Base-by-base conservation (phyloP, 352 stramenopile species). In the Stramenopiles sp. region DNA sequence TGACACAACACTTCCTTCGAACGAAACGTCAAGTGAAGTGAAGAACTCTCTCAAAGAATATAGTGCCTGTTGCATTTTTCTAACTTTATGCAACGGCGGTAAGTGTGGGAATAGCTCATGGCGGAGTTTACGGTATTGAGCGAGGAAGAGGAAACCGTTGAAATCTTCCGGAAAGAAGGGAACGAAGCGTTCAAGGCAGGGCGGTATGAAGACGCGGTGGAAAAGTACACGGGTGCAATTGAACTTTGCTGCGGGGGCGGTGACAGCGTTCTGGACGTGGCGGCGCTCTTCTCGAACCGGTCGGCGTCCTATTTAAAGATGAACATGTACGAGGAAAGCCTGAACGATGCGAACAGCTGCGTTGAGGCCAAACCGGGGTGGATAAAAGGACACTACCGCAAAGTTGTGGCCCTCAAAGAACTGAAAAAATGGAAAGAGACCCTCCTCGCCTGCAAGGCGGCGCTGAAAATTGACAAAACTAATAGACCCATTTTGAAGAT, bases 381-480 rank as follows among this genome's bases (percentile, higher is more conserved):
- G 85, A 74, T 87, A 35, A 98, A 98, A 83, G 90, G 83, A 1
- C 91, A 94, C 80, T 90, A 91, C 77, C 85, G 94, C 49, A 87
- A 92, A 75, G 93, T 88, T 25, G 83, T 86, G 36, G 92, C 91
- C 0, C 86, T 84, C 33, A 83, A 88, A 76, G 80, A 82, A 1
- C 81, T 92, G 37, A 73, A 83, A 37, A 76, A 86, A 32, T 85
- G 75, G 74, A 6, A 74, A 0, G 81, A 89, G 3, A 92, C 93
- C 12, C 73, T 91, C 0, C 78, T 78, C 6, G 84, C 89, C 12
- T 94, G 93, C 76, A 73, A 89, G 53, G 78, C 80, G 33, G 83
- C 92, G n/a, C 75, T 89, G 32, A 63, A 77, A 25, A 80, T 97
- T 1, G 88, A 92, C 68, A 78, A 6, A 69, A 76, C 33, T 79